Evolutionary conservation across 306 rosid species (phyloP).

Genomic region (Vigna reflexopilosa): DNA sequence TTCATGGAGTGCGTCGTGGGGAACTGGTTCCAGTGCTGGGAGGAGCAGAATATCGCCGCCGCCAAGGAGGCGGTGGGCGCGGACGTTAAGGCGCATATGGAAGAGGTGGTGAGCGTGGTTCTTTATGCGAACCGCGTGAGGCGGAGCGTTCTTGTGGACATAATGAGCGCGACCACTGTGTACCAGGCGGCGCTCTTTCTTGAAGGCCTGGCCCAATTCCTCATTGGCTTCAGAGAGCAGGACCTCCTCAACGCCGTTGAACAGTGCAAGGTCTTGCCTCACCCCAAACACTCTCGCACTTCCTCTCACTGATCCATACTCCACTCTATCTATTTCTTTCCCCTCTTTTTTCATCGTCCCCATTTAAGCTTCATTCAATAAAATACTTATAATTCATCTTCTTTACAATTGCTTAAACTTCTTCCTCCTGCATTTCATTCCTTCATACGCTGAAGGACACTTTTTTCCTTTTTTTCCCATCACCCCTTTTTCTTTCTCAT

Average conservation of each 20-base stretch:
- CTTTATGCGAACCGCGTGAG: constrained; percentile 73
- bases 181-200: constrained; percentile 73
- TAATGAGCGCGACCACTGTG: constrained; percentile 51
- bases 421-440: too few species aligned
- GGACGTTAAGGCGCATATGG: constrained; percentile 55
- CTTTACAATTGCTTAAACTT: too few species aligned
- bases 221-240: constrained; percentile 62
- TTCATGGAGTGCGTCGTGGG: constrained; percentile 52
- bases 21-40: constrained; percentile 50
- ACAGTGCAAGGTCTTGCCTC: constrained; percentile 35
- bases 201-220: constrained; percentile 69
- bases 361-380: too few species aligned
- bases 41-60: constrained; percentile 41
- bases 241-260: constrained; percentile 50
- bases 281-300: background rate
- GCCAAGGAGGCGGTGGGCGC: constrained; percentile 45
- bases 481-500: too few species aligned
- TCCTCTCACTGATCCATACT: constrained; percentile 12
- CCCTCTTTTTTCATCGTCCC: too few species aligned
- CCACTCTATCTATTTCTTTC: too few species aligned
- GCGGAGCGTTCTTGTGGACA: constrained; percentile 67
- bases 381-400: too few species aligned
- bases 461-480: too few species aligned
- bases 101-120: constrained; percentile 63
- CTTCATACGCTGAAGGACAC: too few species aligned